Base-by-base conservation (phyloP, 805 yeast species). In the Wickerhamiella allomyrinae region DNA sequence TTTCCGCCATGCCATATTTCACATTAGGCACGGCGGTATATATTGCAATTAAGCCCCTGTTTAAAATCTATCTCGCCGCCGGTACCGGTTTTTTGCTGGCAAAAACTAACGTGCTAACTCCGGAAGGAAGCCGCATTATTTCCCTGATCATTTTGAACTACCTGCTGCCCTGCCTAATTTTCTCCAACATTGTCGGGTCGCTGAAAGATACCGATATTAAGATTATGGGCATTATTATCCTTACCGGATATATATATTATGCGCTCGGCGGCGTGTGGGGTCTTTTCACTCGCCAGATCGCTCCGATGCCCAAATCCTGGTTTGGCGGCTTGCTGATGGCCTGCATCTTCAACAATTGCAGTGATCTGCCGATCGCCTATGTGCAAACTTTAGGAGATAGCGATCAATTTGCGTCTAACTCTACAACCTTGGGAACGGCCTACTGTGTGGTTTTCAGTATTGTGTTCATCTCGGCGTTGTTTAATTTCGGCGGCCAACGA, bases 281-380 rank as follows among this genome's bases (percentile, higher is more conserved):
- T 3, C 35, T 66, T 1, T 6, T 72, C 0, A 60, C 68, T 0
- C 63, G 70, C 22, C 49, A 68, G 20, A 50, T 68, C 1, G 68
- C 83, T 2, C 76, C 76, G 5, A 72, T 74, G 5, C 94, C 94
- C 3, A 70, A 69, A 45, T 60, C 70, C 29, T 84, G 93, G 89
- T 62, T 70, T 20, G 91, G 94, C 41, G 94, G 94, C 0, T 56
- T 79, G 15, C 47, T 79, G 6, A 69, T 78, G 22, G 84, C 81
- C 8, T 85, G 89, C 0, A 64, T 80, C 23, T 74, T 83, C 54
- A 87, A 86, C 35, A 84, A 84, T 54, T 75, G 79, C 35, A 74
- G 86, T 13, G 94, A 84, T 60, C 66, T 84, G 43, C 94, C 95
- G 0, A 80, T 84, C 50, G 94, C 94, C 0, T 85, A 84, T 50